Evolutionary conservation across 1,139 yeast genomes (phyloP), one percentile per base, ranked within the genome.

Genomic region (Taphrina deformans): DNA sequence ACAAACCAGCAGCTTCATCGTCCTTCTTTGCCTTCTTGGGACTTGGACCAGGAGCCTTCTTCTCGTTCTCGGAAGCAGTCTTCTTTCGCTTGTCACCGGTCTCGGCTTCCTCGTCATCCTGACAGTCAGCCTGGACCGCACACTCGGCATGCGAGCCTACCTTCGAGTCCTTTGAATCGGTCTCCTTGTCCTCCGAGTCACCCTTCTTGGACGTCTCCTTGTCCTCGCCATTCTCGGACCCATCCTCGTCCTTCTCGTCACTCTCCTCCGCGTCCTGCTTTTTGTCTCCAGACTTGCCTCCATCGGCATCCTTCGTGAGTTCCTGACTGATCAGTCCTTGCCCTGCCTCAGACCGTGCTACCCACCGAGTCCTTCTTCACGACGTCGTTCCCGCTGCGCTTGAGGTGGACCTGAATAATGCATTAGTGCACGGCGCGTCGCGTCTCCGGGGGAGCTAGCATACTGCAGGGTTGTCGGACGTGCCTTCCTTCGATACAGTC

Each of bases 371-470:
- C 56, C 44, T 59, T 59, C 56, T 59, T 59, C 35, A 59, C 63
- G 31, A 59, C 63, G 40, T 59, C 63, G n/a, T 59, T 59, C 16
- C 63, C 63, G 18, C 56, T 48, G 2, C 63, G 63, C 44, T 59
- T 41, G 31, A 59, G 51, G 27, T 59, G 63, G 35, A 59, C 63
- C 58, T 53, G 23, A 23, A 51, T 16, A 38, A 38, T 38, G 41
- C 41, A 38, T 38, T 38, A 38, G 29, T 14, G 27, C 50, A 44
- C 16, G 50, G 9, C 50, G 26, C 29, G 50, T 44, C 50, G 50
- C 50, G 50, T 23, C 27, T 6, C 48, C 14, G 26, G 10, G n/a
- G n/a, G 12, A 48, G 14, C n/a, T n/a, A 3, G 12, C 58, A 14
- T 53, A 53, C 58, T 9, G 63, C 63, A 48, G 63, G 31, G 29